Conservation (phyloP, 257 asterid genomes). For the Solanum pinnatisectum region DNA sequence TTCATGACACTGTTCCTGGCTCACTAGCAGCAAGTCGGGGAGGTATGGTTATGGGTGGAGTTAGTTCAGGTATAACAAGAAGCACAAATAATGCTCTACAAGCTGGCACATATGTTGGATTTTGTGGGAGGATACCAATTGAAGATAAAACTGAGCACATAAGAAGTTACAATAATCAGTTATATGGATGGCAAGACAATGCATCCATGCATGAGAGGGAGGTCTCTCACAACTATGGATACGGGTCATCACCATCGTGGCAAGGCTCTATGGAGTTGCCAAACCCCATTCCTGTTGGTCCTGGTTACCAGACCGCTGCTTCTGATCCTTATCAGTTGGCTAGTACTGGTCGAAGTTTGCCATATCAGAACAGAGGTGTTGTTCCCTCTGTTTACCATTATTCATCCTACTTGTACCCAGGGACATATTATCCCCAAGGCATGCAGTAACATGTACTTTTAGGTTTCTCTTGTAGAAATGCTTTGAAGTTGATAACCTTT, state of each 20-base stretch:
- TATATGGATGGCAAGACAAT: constrained; percentile 7
- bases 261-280: not conserved
- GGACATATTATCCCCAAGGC: not conserved
- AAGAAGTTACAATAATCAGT: constrained; percentile 18
- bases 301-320: constrained; percentile 17
- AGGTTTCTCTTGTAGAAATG: not conserved
- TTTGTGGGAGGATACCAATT: not conserved
- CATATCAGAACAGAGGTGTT: constrained; percentile 20
- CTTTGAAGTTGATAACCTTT: not conserved
- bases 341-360: constrained; percentile 31
- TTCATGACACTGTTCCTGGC: not conserved
- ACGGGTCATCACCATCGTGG: not conserved
- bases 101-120: not conserved
- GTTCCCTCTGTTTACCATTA: constrained; percentile 23
- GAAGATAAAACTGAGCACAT: not conserved
- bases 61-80: not conserved
- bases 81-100: not conserved
- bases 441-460: not conserved
- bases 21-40: not conserved
- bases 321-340: constrained; percentile 65
- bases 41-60: not conserved
- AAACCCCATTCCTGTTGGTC: constrained; percentile 25
- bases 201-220: not conserved
- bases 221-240: not conserved
- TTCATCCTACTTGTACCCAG: constrained; percentile 34